These are phyloP conservation scores for Penicillium sp. DNA, from an alignment of 2,329 filamentous ascomycete genomes.

Conservation along the genomic window DNA sequence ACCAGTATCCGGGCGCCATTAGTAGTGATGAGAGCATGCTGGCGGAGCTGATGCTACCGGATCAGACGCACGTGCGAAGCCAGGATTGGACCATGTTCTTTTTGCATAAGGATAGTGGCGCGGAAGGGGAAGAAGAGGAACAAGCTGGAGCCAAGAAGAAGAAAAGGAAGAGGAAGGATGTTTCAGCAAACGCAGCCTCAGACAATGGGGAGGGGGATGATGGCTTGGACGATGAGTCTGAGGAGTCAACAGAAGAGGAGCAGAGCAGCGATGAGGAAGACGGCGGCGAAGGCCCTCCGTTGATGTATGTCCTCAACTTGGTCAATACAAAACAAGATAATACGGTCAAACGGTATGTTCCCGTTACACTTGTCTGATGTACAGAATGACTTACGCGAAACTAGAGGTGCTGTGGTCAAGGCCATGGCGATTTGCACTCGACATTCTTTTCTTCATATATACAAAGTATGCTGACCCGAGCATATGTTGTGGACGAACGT, in stretches of 20 bases:
- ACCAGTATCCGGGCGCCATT: conserved; percentile 93
- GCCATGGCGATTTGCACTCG: conserved; percentile 99
- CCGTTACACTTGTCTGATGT: background rate
- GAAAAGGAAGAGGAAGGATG: conserved; percentile 52
- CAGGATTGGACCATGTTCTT: conserved; percentile 99
- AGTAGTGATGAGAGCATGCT: conserved; percentile 98
- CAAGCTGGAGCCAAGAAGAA: conserved; percentile 45
- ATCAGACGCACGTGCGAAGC: conserved; percentile 91
- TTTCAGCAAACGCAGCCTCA: conserved; percentile 48
- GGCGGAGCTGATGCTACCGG: conserved; percentile 96
- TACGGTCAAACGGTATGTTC: conserved; percentile 71
- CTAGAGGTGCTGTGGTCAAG: conserved; percentile 89
- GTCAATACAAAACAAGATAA: conserved; percentile 99
- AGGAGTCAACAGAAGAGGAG: conserved; percentile 46
- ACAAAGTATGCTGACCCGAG: conserved; percentile 69
- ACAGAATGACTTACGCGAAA: conserved; percentile 7
- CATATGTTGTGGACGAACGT: background rate
- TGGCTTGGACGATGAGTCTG: conserved; percentile 56
- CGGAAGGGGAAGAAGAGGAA: conserved; percentile 79
- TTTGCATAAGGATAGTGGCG: conserved; percentile 89
- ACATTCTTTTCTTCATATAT: conserved; percentile 97
- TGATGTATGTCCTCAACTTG: conserved; percentile 96
- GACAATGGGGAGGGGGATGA: conserved; percentile 52
- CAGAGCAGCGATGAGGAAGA: conserved; percentile 66
- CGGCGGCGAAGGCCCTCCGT: conserved; percentile 79